phyloP scores from a whole-genome alignment of 768 basidiomycete species.

The Lactifluus hygrophoroides region DNA sequence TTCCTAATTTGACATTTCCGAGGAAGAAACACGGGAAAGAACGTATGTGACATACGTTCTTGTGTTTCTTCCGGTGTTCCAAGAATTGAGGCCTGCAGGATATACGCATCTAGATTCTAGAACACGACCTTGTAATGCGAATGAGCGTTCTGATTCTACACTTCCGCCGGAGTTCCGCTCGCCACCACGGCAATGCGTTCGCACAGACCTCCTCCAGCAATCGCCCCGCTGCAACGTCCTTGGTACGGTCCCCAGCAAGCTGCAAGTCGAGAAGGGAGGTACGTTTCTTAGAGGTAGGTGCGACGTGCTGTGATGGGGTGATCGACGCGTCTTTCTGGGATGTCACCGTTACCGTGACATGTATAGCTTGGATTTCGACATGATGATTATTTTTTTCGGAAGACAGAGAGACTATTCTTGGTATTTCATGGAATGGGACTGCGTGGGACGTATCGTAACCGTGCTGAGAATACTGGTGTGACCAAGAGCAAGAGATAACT shows the following conservation, averaged over 20 bases:
- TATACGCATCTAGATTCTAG: constrained; percentile 74
- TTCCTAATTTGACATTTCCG: constrained; percentile 59
- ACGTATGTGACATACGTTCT: too few relatives aligned
- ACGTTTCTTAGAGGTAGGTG: background rate
- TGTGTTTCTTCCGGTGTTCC: too few relatives aligned
- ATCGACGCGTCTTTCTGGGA: background rate
- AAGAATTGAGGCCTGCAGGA: constrained; percentile 72
- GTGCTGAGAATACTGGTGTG: too few relatives aligned
- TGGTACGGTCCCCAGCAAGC: background rate
- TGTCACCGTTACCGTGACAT: background rate
- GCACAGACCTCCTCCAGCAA: constrained; percentile 50
- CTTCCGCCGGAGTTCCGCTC: constrained; percentile 46
- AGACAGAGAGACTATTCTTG: too few relatives aligned
- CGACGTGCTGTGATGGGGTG: background rate
- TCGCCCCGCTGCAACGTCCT: constrained; percentile 22
- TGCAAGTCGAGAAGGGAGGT: background rate
- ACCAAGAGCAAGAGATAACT: too few relatives aligned
- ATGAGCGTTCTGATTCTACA: constrained; percentile 26
- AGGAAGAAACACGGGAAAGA: constrained; percentile 95
- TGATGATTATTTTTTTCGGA: too few relatives aligned
- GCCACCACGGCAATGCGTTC: constrained; percentile 53
- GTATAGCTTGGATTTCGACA: background rate
- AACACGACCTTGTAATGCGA: constrained; percentile 36
- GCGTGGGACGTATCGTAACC: too few relatives aligned
- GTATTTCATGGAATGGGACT: too few relatives aligned